Conservation (phyloP, 1,284 basidiomycete genomes). For the Omphalotus olearius region DNA sequence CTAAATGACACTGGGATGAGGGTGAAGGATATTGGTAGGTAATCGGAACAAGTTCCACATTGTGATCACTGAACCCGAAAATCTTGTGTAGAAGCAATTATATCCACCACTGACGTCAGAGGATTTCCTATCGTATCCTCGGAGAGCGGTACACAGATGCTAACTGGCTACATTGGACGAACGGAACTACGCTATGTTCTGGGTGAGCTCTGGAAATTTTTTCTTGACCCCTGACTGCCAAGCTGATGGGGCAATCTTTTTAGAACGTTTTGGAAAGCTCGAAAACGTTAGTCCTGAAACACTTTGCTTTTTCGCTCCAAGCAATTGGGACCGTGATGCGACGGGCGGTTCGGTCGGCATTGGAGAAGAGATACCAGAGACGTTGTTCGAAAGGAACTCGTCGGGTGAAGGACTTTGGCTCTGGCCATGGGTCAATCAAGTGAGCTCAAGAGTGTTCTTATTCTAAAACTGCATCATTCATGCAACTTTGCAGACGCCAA, state of each 20-base stretch:
- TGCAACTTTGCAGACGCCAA: conserved; percentile 63
- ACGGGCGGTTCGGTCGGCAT: conserved; percentile 48
- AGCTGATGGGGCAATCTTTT: not conserved
- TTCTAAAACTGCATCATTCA: not conserved
- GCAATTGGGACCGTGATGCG: conserved; percentile 38
- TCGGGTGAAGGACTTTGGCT: conserved; percentile 66
- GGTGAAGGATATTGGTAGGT: conserved; percentile 71
- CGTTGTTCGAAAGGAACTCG: conserved; percentile 56
- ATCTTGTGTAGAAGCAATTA: conserved; percentile 52
- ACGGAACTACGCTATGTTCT: conserved; percentile 85
- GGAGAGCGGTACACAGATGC: conserved; percentile 45
- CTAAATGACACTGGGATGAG: conserved; percentile 75
- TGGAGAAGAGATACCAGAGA: conserved; percentile 59
- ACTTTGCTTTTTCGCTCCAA: conserved; percentile 64
- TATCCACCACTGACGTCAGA: conserved; percentile 74
- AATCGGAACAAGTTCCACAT: not conserved
- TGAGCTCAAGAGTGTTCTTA: conserved; percentile 27
- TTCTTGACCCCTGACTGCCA: not conserved
- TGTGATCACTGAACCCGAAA: conserved; percentile 6
- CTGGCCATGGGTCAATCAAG: conserved; percentile 92
- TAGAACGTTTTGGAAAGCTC: conserved; percentile 69
- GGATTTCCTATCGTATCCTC: conserved; percentile 87
- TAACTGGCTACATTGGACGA: conserved; percentile 88
- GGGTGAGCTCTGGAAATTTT: conserved; percentile 44
- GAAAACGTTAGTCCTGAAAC: conserved; percentile 63